Percentiles rank a stretch among this genome's conserved stretches.
phyloP scores from a whole-genome alignment of 352 stramenopile genomes.

The Phytophthora quininea region DNA sequence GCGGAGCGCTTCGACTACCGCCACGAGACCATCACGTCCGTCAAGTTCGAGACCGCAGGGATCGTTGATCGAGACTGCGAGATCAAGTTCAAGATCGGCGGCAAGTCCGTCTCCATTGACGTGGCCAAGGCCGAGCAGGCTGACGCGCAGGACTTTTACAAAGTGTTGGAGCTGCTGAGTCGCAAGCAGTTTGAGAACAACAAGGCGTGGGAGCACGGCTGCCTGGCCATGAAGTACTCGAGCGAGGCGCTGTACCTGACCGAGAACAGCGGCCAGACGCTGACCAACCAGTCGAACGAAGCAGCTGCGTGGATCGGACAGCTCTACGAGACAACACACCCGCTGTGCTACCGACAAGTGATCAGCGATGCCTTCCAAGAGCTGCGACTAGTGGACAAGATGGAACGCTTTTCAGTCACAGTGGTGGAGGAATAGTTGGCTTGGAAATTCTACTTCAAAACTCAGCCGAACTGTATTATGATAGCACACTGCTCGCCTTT shows the following conservation, averaged over 20 bases:
- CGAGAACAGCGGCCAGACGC: conserved; percentile 48
- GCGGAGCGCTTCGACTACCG: conserved; percentile 51
- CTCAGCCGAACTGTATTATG: no score
- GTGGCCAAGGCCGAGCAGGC: conserved; percentile 50
- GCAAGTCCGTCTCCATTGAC: conserved; percentile 53
- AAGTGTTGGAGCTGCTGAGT: conserved; percentile 56
- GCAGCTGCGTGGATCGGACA: conserved; percentile 49
- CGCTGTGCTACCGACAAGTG: conserved; percentile 56
- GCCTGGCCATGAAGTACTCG: conserved; percentile 47
- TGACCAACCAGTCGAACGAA: conserved; percentile 51
- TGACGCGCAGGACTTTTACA: conserved; percentile 50
- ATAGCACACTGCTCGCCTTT: no score
- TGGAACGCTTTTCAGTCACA: conserved; percentile 33
- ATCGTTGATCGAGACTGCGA: conserved; percentile 60
- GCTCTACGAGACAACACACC: conserved; percentile 56
- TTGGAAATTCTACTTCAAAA: not conserved
- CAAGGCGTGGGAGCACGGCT: conserved; percentile 52
- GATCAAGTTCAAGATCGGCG: conserved; percentile 61
- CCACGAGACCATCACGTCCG: conserved; percentile 32
- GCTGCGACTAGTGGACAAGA: conserved; percentile 44
- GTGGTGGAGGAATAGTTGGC: not conserved
- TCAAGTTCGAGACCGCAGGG: conserved; percentile 59
- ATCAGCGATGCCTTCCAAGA: conserved; percentile 50
- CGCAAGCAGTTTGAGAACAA: conserved; percentile 48
- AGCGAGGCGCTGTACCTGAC: conserved; percentile 48